Base-by-base conservation (phyloP, 805 yeast species). In the Tetrapisispora fleetii region DNA sequence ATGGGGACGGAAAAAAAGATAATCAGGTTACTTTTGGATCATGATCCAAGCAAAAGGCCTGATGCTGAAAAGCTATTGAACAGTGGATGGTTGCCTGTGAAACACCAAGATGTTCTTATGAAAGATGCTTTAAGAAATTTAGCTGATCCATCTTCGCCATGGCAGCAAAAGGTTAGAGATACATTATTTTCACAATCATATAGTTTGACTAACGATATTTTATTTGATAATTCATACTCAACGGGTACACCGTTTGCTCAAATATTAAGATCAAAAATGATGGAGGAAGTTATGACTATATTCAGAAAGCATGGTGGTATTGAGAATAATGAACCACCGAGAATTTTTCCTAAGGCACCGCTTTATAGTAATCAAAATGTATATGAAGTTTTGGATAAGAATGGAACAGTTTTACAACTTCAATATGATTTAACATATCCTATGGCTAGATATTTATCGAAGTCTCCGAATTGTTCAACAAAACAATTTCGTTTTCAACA, bases 351-450 rank as follows among this genome's bases (percentile, higher is more conserved):
- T 0, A 83, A 82, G 53, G 81, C 86, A 1, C 83, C 93, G 1
- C 74, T 83, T 2, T 81, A 84, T 59, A 67, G 81, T 1, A 71
- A 77, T 21, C 84, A 80, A 46, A 75, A 77, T 44, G 82, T 86
- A 0, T 88, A 84, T 55, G 93, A 90, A 57, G 76, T 93, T 1
- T 67, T 93, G 47, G 98, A 91, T 59, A 74, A 79, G 46, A 81
- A 87, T 30, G 99, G 99, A 0, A 79, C 89, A 0, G 91, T 93
- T 3, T 68, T 93, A 33, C 95, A 90, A 55, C 67, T 93, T 33
- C 95, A 96, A 2, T 89, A 85, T 60, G 99, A 93, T 62, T 71
- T 90, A 52, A 85, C 95, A 0, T 69, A 90, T 33, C 98, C 99
- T 0, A 78, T 85, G 71, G 99, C 99, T 0, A 72, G 98, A 54